phyloP scores from a whole-genome alignment of 108 stramenopile species.

The Phaeodactylum tricornutum region DNA sequence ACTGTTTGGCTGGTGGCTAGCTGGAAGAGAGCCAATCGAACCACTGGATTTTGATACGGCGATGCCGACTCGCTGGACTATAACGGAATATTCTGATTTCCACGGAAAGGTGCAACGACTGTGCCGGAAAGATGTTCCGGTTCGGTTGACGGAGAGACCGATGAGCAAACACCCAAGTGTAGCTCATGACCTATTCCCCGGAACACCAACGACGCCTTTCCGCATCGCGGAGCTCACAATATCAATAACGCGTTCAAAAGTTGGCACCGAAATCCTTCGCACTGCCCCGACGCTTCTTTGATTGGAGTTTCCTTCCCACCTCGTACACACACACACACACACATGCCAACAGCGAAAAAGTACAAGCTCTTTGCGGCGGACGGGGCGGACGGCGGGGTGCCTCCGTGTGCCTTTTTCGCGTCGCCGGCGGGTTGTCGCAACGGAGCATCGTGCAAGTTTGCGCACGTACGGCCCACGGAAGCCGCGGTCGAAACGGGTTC shows the following conservation, averaged over 20 bases:
- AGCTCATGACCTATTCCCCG: not conserved
- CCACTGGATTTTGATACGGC: too few relatives aligned
- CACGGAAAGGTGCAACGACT: too few relatives aligned
- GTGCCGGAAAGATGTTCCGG: too few relatives aligned
- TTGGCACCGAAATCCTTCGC: not conserved
- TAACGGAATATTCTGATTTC: too few relatives aligned
- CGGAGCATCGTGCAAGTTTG: slow-evolving; percentile 74
- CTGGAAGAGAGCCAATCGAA: too few relatives aligned
- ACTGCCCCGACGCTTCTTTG: not conserved
- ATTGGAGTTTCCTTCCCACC: not conserved
- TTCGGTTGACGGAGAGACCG: too few relatives aligned
- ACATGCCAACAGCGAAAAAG: slow-evolving; percentile 24
- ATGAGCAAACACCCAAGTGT: not conserved
- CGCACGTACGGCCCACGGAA: slow-evolving; percentile 23
- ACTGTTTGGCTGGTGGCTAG: too few relatives aligned
- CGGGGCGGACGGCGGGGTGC: slow-evolving; percentile 17
- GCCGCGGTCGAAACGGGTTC: slow-evolving; percentile 19
- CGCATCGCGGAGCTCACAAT: too few relatives aligned
- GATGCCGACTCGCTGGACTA: too few relatives aligned
- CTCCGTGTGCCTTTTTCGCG: slow-evolving; percentile 65
- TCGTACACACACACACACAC: not conserved
- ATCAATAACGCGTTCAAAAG: not conserved
- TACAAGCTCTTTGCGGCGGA: slow-evolving; percentile 47
- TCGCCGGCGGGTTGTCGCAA: slow-evolving; percentile 69
- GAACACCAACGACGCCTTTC: too few relatives aligned